These are phyloP conservation scores for Pseudopediastrum boryanum DNA, from an alignment of 139 green algal genomes.

Conservation along the genomic window DNA sequence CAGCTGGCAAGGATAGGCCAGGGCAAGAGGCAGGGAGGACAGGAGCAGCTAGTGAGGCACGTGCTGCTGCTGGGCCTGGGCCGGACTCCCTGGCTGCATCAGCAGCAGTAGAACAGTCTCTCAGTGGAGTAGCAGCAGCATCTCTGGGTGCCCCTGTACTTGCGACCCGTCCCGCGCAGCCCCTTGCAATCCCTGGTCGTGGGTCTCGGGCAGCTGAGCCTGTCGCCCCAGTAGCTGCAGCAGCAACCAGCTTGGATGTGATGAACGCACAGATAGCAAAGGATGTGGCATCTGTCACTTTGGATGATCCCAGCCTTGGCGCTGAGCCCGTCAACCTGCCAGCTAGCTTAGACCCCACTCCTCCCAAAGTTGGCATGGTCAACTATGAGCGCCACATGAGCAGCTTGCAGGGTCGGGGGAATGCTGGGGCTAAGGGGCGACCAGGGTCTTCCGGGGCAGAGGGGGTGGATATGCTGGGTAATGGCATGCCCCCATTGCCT, in stretches of 20 bases:
- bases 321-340: conserved; percentile 35
- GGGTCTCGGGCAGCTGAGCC: neutral
- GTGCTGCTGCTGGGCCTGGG: neutral
- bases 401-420: neutral
- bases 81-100: neutral
- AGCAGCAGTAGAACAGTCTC: conserved; percentile 3
- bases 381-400: conserved; percentile 38
- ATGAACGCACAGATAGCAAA: conserved; percentile 38
- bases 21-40: neutral
- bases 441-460: conserved; percentile 14
- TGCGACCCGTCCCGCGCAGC: conserved; percentile 13
- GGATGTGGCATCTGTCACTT: conserved; percentile 39
- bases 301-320: conserved; percentile 37
- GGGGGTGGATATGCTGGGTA: neutral
- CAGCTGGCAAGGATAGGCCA: neutral
- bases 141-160: neutral
- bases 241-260: conserved; percentile 19
- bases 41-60: neutral
- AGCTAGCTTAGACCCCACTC: conserved; percentile 37
- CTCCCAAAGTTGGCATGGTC: conserved; percentile 20
- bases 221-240: neutral
- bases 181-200: no score
- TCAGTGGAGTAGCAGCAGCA: neutral
- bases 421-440: neutral
- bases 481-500: conserved; percentile 1